Evolutionary conservation across 192 early-diverging fungal genomes (phyloP).

Genomic region (Backusella circina): DNA sequence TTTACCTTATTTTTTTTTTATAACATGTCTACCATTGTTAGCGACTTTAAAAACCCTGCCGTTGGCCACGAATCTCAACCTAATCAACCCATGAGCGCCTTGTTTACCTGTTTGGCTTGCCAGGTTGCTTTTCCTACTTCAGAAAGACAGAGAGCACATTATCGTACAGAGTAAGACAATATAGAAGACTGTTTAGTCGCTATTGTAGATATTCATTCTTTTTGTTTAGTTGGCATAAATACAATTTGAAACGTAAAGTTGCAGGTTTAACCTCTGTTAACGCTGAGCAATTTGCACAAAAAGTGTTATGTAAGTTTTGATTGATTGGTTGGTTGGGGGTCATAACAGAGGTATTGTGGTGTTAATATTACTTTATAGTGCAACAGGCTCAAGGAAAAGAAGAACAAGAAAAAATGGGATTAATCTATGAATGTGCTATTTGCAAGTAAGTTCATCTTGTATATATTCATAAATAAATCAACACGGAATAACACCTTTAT

Average conservation of each 20-base stretch:
- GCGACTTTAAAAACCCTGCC: neutral
- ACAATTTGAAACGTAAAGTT: constrained; percentile 97
- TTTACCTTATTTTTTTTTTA: neutral
- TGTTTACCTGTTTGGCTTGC: constrained; percentile 87
- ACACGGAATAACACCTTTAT: neutral
- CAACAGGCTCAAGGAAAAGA: constrained; percentile 62
- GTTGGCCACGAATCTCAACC: neutral
- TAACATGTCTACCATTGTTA: neutral
- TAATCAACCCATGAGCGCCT: neutral
- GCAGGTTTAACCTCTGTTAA: constrained; percentile 82
- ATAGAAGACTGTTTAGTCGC: neutral
- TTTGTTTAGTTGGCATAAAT: constrained; percentile 82
- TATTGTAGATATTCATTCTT: neutral
- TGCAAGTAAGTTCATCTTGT: constrained; percentile 40
- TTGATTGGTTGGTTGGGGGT: too few relatives aligned
- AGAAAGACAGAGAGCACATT: constrained; percentile 90
- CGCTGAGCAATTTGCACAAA: constrained; percentile 84
- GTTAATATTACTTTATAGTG: constrained; percentile 16
- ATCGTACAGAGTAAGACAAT: constrained; percentile 70
- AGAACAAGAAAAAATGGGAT: constrained; percentile 32
- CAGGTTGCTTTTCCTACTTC: constrained; percentile 91
- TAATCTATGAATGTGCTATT: constrained; percentile 43
- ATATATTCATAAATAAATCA: neutral
- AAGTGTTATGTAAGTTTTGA: constrained; percentile 45
- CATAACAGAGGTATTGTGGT: neutral